A percentile compares a stretch with the other conserved stretches of the same genome.
These are phyloP conservation scores for Microsporum audouinii DNA, from an alignment of 2,329 filamentous ascomycete genomes.

Conservation along the genomic window DNA sequence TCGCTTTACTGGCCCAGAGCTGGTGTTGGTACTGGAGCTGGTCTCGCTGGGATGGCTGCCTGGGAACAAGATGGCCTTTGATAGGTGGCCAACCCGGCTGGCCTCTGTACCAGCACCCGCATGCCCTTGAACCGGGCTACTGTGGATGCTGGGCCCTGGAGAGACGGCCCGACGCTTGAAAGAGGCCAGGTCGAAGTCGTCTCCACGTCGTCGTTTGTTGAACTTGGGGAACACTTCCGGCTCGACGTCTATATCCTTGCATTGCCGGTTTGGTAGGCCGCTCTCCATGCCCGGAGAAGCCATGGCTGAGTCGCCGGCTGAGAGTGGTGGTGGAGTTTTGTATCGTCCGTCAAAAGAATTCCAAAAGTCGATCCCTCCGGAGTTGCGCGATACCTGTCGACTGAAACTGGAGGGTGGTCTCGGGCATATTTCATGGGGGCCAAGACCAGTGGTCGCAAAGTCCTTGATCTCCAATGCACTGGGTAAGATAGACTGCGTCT, in stretches of 20 bases:
- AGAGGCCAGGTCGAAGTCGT: constrained; percentile 75
- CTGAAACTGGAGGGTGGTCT: constrained; percentile 55
- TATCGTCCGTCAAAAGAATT: constrained; percentile 60
- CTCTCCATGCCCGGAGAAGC: constrained; percentile 9
- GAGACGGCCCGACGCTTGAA: constrained; percentile 89
- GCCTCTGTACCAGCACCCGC: constrained; percentile 30
- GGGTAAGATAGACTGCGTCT: constrained; percentile 30
- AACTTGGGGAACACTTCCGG: neutral
- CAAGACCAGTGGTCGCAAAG: constrained; percentile 5
- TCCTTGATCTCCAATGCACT: constrained; percentile 5
- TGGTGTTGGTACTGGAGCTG: constrained; percentile 28
- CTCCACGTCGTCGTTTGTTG: constrained; percentile 63
- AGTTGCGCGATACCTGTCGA: constrained; percentile 59
- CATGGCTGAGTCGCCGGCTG: constrained; percentile 23
- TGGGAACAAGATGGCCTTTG: constrained; percentile 22
- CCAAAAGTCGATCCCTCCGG: constrained; percentile 65
- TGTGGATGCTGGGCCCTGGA: constrained; percentile 80
- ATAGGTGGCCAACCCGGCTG: constrained; percentile 5
- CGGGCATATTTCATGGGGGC: constrained; percentile 16
- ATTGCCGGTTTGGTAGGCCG: constrained; percentile 19
- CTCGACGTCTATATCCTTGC: neutral
- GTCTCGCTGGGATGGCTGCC: constrained; percentile 20
- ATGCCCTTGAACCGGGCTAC: constrained; percentile 49
- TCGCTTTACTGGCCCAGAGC: constrained; percentile 44
- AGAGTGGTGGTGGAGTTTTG: constrained; percentile 52